A percentile compares a stretch with the other conserved stretches of the same genome.
phyloP scores from a whole-genome alignment of 2,329 filamentous ascomycete species.

The Neospermospora avenae region DNA sequence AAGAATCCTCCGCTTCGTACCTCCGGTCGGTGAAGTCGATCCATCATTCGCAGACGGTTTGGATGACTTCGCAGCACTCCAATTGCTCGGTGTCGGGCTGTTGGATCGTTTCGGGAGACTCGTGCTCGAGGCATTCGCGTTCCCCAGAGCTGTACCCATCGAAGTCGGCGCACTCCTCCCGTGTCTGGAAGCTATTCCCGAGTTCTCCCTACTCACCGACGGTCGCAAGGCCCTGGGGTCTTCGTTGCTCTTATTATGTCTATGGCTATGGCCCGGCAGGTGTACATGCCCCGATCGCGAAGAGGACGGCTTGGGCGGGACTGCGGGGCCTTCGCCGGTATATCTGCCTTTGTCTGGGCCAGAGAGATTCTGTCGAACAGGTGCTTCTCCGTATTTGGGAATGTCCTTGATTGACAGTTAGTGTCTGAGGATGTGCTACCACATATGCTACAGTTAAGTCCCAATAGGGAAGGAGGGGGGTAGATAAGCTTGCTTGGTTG shows the following conservation, averaged over 20 bases:
- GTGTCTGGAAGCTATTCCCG: conserved; percentile 45
- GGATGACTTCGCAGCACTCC: conserved; percentile 37
- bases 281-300: conserved; percentile 61
- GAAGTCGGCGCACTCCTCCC: conserved; percentile 47
- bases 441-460: not conserved
- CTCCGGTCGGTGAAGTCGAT: conserved; percentile 41
- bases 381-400: conserved; percentile 72
- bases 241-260: conserved; percentile 69
- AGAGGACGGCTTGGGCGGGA: conserved; percentile 59
- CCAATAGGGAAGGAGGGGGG: conserved; percentile 1
- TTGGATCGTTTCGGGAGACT: conserved; percentile 58
- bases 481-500: not conserved
- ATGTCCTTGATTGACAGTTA: conserved; percentile 55
- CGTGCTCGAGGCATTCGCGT: conserved; percentile 30
- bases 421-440: not conserved
- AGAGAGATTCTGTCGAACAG: conserved; percentile 66
- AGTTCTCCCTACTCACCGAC: conserved; percentile 73
- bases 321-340: conserved; percentile 45
- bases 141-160: conserved; percentile 30
- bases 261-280: conserved; percentile 59
- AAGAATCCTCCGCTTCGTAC: conserved; percentile 31
- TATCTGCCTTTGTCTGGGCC: conserved; percentile 69
- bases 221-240: conserved; percentile 65
- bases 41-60: conserved; percentile 42
- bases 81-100: conserved; percentile 75